Evolutionary conservation across 805 yeast genomes (phyloP), one percentile per base, ranked within the genome.

Genomic region (Candida peoriensis): DNA sequence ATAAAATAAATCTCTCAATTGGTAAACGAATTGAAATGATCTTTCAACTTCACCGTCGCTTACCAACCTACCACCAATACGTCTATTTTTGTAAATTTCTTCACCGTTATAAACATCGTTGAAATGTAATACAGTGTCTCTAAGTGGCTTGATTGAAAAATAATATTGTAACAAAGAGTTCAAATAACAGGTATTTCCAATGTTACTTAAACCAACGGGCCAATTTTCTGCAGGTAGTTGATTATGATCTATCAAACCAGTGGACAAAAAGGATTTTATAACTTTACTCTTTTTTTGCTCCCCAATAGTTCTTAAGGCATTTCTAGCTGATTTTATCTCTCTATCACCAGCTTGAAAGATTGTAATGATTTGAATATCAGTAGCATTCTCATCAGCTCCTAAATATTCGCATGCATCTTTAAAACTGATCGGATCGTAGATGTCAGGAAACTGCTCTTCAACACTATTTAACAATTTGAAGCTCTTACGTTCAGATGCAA

Each of bases 171-270:
- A 62, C 32, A 93, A 65, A 0, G 97, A 90, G 55, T 93, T 90
- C 57, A 93, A 66, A 48, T 89, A 89, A 58, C 98, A 93, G 0
- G 98, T 90, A 55, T 93, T 93, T 17, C 98, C 98, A 42, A 88
- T 89, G 54, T 93, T 93, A 58, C 82, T 85, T 52, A 93, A 68
- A 0, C 98, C 98, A 4, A 87, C 85, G 0, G 98, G 98, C 75
- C 90, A 79, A 32, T 74, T 71, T 12, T 73, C 78, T 0, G 76
- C 72, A 0, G 88, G 79, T 14, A 83, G 57, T 2, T 71, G 57
- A 8, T 70, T 60, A 5, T 77, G 71, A 52, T 81, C 85, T 24
- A 81, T 62, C 15, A 70, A 59, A 0, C 95, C 95, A 0, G 76
- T 67, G 25, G 63, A 64, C 21, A 87, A 58, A 47, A 69, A 87